Base-by-base conservation (phyloP, 345 rosid species). In the Gossypium australe region DNA sequence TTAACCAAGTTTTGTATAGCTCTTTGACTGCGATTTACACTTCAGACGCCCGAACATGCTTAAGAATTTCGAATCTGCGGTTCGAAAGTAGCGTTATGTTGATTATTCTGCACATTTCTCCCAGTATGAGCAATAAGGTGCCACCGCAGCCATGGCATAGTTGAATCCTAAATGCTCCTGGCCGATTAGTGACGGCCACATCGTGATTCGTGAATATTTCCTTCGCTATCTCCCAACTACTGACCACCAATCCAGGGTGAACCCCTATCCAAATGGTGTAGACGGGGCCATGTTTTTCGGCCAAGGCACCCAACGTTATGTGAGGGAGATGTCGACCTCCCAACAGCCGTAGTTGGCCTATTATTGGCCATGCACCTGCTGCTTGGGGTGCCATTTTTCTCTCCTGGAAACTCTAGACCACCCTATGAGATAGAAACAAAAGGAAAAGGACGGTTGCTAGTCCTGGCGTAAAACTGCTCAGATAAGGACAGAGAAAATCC, bases 181-280 rank as follows among this genome's bases (percentile, higher is more conserved):
- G 79, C 25, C 86, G 86, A 7, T 80, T 51, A 7, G 83, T 67
- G 44, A 85, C 58, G 27, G 68, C 74, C 22, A 65, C 70, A 47
- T 86, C 89, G 6, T 84, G 49, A n/a, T 25, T 70, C 48, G 80
- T 84, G 79, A 74, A 84, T 62, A 79, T 63, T 66, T 86, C 87
- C 53, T 71, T 83, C 7, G 80, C 85, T 29, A 75, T 18, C 41
- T 86, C 85, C 75, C 66, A 74, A 22, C 70, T 74, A 24, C 59
- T 86, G n/a, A 87, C 71, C 75, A 87, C 85, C 74, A 87, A 25
- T 34, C 73, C 47, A 60, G 63, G 82, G 76, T 34, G 72, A 25
- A 74, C 18, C 60, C 90, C 88, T 2, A 83, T 25, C 79, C 70
- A 73, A 44, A 85, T 74, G 76, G 80, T 52, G 72, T 83, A 85